Evolutionary conservation across 2,329 filamentous ascomycete genomes (phyloP), one percentile per base, ranked within the genome.

Genomic region (Graphilbum sp.): DNA sequence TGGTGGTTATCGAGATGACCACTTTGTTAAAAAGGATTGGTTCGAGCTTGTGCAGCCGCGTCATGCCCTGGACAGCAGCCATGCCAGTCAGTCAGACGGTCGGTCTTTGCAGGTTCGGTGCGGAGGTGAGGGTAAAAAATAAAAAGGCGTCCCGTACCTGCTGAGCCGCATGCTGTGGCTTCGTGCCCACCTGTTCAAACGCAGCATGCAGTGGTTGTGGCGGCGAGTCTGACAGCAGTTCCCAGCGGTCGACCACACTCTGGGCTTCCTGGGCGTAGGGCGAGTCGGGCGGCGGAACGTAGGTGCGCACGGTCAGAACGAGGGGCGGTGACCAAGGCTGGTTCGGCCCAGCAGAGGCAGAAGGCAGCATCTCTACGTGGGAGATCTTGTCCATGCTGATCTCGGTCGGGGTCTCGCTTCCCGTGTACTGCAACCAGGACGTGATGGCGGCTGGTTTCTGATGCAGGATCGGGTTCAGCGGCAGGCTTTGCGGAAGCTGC

Each of bases 241-340:
- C 79, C 88, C 88, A 96, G 44, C 80, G 72, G 45, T 85, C 77
- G 44, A 96, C 66, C 31, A 87, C 70, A 47, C 78, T 93, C 47
- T 80, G 74, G 0, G 72, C 62, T 24, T 76, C 72, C 45, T 77
- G 73, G 32, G 69, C 66, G 38, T 70, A 75, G 23, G 76, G 66
- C 23, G 66, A 66, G 39, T 63, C 60, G 45, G 58, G 57, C 39
- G 38, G 33, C 2, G 66, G 67, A 37, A 68, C 56, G 49, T 69
- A 69, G 10, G 79, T 80, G 43, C 85, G 84, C 23, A 87, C 69
- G 1, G 79, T 77, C 25, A 94, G 54, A 17, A 95, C 65, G 29
- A 78, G 71, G 1, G 76, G 72, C 27, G 69, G 62, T 38, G 53
- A 62, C 44, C 59, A 66, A 29, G 68, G 66, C 47, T 73, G 69